phyloP scores from a whole-genome alignment of 768 basidiomycete species.

The Clathrus columnatus region DNA sequence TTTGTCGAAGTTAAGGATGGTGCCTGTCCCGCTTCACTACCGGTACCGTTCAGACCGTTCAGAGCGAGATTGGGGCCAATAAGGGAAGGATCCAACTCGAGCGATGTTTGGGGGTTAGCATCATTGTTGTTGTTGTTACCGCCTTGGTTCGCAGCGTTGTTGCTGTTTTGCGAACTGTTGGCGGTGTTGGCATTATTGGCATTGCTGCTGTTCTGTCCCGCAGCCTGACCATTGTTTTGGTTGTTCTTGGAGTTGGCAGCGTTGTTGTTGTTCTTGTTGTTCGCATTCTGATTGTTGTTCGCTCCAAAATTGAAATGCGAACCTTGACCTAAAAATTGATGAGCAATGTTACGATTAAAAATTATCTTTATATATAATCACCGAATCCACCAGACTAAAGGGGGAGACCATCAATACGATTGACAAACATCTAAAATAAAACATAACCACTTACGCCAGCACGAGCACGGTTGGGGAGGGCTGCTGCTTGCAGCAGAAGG shows the following conservation, averaged over 20 bases:
- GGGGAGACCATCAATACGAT: not conserved
- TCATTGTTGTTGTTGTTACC: constrained; percentile 15
- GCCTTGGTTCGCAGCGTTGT: constrained; percentile 11
- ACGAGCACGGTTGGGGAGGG: constrained; percentile 17
- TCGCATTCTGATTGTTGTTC: not conserved
- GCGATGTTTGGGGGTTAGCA: constrained; percentile 37
- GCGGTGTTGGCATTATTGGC: constrained; percentile 11
- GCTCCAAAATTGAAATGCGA: not conserved
- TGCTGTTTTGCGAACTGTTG: constrained; percentile 10
- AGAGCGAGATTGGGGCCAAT: constrained; percentile 43
- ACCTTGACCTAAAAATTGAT: too few relatives aligned
- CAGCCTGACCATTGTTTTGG: too few relatives aligned
- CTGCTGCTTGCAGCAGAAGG: constrained; percentile 25
- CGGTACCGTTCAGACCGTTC: constrained; percentile 36
- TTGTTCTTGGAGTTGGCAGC: too few relatives aligned
- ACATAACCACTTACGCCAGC: not conserved
- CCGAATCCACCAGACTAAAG: not conserved
- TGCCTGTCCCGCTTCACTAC: constrained; percentile 35
- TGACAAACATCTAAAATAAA: not conserved
- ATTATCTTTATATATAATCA: not conserved
- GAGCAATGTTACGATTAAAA: not conserved
- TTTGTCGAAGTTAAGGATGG: constrained; percentile 45
- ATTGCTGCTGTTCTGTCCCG: not conserved
- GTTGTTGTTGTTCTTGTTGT: not conserved
- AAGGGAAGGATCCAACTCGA: constrained; percentile 40